phyloP scores from a whole-genome alignment of 345 rosid genomes.

The Populus alba region DNA sequence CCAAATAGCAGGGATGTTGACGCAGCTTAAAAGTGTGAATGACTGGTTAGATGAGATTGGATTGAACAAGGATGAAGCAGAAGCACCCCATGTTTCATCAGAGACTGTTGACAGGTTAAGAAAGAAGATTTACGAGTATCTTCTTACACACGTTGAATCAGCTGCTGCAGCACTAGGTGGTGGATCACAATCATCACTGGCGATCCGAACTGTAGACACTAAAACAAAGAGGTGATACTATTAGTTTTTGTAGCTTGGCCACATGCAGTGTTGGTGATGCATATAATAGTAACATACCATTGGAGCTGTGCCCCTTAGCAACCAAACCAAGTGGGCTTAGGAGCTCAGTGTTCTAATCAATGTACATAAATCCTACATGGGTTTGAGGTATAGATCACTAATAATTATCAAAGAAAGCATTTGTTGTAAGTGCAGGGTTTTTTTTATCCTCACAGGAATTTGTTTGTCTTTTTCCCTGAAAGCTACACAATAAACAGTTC shows the following conservation, averaged over 20 bases:
- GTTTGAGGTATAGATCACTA: conserved; percentile 18
- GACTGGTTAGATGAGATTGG: conserved; percentile 88
- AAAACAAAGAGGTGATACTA: conserved; percentile 53
- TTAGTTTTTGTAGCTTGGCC: neutral
- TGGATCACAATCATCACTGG: conserved; percentile 54
- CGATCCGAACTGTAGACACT: conserved; percentile 34
- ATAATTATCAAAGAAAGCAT: conserved; percentile 7
- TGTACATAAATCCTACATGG: conserved; percentile 23
- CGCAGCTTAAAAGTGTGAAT: conserved; percentile 89
- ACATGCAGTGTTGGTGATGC: conserved; percentile 8
- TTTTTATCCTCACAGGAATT: neutral
- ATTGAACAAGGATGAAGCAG: conserved; percentile 50
- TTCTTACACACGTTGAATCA: conserved; percentile 84
- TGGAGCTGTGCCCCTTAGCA: conserved; percentile 2
- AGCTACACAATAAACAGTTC: neutral
- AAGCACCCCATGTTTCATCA: conserved; percentile 45
- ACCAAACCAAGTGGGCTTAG: conserved; percentile 11
- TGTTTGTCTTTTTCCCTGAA: neutral
- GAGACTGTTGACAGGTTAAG: conserved; percentile 68
- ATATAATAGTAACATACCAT: neutral
- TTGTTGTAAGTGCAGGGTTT: neutral
- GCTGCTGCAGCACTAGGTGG: conserved; percentile 91
- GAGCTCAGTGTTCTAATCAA: conserved; percentile 1
- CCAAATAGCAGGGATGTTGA: conserved; percentile 87
- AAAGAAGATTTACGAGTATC: conserved; percentile 89